phyloP scores from a whole-genome alignment of 768 basidiomycete species.

The Leccinum ochraceum region DNA sequence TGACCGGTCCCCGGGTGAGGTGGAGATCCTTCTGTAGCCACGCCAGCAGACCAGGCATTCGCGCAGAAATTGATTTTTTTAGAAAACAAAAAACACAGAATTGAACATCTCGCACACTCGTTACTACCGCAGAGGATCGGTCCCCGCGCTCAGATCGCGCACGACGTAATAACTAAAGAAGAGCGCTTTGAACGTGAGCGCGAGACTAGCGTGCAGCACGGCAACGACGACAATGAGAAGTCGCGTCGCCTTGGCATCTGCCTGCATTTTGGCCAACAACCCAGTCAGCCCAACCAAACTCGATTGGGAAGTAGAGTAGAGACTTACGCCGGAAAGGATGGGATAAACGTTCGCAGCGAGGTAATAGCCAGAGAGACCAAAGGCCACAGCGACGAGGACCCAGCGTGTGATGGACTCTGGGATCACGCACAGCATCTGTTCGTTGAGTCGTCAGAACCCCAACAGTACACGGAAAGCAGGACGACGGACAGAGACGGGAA shows the following conservation, averaged over 20 bases:
- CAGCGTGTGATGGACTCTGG: conserved; percentile 83
- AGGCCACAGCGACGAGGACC: conserved; percentile 72
- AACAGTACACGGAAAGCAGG: not conserved
- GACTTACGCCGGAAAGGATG: conserved; percentile 75
- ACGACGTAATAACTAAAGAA: conserved; percentile 65
- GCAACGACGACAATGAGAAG: conserved; percentile 79
- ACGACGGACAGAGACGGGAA: conserved; percentile 73
- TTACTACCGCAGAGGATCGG: conserved; percentile 23
- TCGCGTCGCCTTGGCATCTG: conserved; percentile 84
- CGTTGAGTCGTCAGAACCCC: conserved; percentile 2
- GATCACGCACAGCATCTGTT: conserved; percentile 80
- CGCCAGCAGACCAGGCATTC: no score
- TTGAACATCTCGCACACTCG: not conserved
- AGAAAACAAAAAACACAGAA: no score
- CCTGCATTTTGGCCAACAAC: conserved; percentile 42
- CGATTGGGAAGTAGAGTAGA: not conserved
- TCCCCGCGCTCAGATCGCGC: conserved; percentile 36
- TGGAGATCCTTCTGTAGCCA: no score
- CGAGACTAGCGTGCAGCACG: conserved; percentile 74
- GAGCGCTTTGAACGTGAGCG: conserved; percentile 76
- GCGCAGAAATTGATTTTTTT: no score
- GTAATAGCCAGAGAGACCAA: conserved; percentile 85
- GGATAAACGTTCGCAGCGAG: conserved; percentile 86
- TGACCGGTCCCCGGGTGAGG: no score
- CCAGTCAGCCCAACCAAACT: conserved; percentile 1